Percentiles rank a stretch among this genome's conserved stretches.
phyloP scores from a whole-genome alignment of 2,329 filamentous ascomycete species.

The Hypoxylon rubiginosum region DNA sequence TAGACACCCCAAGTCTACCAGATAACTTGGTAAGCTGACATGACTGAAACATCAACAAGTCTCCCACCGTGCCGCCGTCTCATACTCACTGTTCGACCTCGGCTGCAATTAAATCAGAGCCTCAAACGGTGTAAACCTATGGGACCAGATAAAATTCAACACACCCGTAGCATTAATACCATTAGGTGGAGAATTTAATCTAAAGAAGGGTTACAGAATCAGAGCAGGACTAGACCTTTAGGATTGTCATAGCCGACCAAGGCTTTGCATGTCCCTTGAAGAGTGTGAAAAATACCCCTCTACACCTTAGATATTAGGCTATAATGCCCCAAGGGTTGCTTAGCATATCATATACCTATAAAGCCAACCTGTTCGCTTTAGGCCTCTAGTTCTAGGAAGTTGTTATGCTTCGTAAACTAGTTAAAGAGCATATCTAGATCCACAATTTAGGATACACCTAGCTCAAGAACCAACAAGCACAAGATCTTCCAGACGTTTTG shows the following conservation, averaged over 20 bases:
- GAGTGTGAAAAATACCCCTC: background rate
- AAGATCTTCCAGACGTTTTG: background rate
- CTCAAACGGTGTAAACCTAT: background rate
- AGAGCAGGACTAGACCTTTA: background rate
- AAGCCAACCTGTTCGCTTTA: background rate
- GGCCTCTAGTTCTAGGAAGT: background rate
- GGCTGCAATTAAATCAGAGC: too few relatives aligned
- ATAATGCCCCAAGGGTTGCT: background rate
- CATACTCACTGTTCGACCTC: too few relatives aligned
- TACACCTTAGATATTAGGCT: background rate
- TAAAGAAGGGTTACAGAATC: background rate
- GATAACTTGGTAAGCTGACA: too few relatives aligned
- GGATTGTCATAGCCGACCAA: background rate
- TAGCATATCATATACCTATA: background rate
- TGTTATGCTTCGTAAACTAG: background rate
- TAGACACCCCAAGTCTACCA: too few relatives aligned
- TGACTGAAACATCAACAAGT: too few relatives aligned
- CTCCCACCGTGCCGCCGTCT: too few relatives aligned
- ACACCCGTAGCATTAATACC: background rate
- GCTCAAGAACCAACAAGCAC: background rate
- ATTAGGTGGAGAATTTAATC: background rate
- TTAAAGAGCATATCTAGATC: background rate
- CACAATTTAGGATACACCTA: background rate
- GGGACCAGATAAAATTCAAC: background rate
- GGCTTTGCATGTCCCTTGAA: constrained; percentile 1